Evolutionary conservation across 257 asterid species (phyloP), one percentile per base, ranked within the genome.

Genomic region (Ophiorrhiza pumila): DNA sequence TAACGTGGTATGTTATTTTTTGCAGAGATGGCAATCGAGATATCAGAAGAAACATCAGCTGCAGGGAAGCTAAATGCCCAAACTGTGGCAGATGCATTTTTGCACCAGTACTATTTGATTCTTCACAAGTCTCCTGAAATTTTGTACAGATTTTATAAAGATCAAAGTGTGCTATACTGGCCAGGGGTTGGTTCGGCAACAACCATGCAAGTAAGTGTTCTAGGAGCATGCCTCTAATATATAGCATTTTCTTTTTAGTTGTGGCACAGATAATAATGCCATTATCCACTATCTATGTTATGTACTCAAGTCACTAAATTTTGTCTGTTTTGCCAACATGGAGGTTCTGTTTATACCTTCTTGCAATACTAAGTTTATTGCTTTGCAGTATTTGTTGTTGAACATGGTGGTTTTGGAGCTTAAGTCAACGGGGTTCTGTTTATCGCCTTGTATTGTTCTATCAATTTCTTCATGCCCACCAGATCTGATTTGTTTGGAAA

Each of bases 81-180:
- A 60, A 14, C 2, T 3, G 87, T 83, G 25, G 90, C 85, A 5
- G 58, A 75, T 11, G 77, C 70, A 20, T 87, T 90, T 59, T 80
- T 81, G 63, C 12, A 32, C 53, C 83, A 78, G 68, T 88, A 87
- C 56, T 90, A 85, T 68, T 6, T 9, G 23, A 55, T 81, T 41
- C 86, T 90, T 17, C 18, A 71, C 9, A 27, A 67, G 2, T 23
- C 49, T 35, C 90, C 95, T 11, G 78, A 85, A 15, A 10, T 52
- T 7, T 61, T 75, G 74, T 78, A 86, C 46, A 87, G 29, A 66
- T 89, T 91, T 52, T 91, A 89, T 68, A 64, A 68, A 25, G 91
- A 89, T 29, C 4, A 67, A 5, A 91, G 97, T 77, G 15, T 68
- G 4, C 70, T 81, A 6, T 69, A 81, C 65, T 85, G 92, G 88